phyloP scores from a whole-genome alignment of 345 rosid species.

The Corymbia maculata region DNA sequence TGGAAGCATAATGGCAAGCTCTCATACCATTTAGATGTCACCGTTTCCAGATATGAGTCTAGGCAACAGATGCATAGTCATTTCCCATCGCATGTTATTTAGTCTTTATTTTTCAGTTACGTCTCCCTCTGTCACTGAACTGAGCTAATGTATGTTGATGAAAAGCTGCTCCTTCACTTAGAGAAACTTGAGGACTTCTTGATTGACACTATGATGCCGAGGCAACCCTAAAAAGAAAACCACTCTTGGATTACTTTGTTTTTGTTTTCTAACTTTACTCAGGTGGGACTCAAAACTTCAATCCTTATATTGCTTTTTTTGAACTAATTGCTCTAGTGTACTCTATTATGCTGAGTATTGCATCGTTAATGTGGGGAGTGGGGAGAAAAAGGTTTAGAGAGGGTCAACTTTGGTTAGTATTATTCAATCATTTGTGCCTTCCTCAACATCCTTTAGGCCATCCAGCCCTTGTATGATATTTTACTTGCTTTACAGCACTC shows the following conservation, averaged over 20 bases:
- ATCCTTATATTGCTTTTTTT: background rate
- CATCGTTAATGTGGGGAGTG: background rate
- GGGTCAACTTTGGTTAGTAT: background rate
- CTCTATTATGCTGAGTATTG: background rate
- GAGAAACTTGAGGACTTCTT: background rate
- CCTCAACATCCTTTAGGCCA: background rate
- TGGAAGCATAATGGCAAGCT: background rate
- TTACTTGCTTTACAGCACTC: background rate
- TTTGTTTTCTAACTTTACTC: background rate
- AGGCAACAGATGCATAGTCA: background rate
- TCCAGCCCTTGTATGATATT: background rate
- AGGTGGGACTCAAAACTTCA: background rate
- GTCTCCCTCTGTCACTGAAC: background rate
- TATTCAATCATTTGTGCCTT: background rate
- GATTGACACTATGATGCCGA: background rate
- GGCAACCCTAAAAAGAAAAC: background rate
- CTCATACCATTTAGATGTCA: background rate
- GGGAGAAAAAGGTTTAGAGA: background rate
- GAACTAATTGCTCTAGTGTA: background rate
- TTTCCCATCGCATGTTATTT: background rate
- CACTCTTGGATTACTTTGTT: background rate
- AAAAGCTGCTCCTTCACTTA: background rate
- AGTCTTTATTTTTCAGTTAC: background rate
- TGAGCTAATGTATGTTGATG: background rate
- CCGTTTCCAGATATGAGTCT: background rate